A percentile compares a stretch with the other conserved stretches of the same genome.
These are phyloP conservation scores for Xanthoparmelia taractica DNA, from an alignment of 495 filamentous ascomycete species.

Conservation along the genomic window DNA sequence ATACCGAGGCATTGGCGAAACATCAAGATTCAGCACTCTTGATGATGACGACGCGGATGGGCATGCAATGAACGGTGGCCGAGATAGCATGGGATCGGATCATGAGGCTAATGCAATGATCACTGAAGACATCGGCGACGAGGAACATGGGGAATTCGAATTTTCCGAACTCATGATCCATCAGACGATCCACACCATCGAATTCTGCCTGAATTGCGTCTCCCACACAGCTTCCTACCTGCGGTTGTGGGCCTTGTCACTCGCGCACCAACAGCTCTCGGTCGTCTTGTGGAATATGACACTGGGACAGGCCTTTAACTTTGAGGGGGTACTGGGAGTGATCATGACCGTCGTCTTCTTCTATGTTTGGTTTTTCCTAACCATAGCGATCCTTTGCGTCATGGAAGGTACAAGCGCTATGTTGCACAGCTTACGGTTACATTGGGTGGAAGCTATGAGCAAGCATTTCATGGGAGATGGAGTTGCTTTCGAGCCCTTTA, in stretches of 20 bases:
- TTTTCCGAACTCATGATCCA: conserved; percentile 97
- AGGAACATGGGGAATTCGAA: conserved; percentile 90
- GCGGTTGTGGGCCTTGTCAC: conserved; percentile 93
- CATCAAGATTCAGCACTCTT: conserved; percentile 72
- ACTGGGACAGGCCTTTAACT: conserved; percentile 60
- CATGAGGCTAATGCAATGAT: conserved; percentile 89
- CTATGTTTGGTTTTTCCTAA: conserved; percentile 80
- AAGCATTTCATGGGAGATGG: conserved; percentile 98
- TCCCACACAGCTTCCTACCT: conserved; percentile 98
- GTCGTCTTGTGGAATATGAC: conserved; percentile 97
- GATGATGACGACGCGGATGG: conserved; percentile 74
- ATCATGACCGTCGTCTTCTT: conserved; percentile 74
- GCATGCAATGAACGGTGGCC: conserved; percentile 46
- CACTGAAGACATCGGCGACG: conserved; percentile 63
- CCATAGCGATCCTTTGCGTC: conserved; percentile 61
- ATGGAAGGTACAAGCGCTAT: conserved; percentile 87
- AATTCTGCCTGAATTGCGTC: conserved; percentile 98
- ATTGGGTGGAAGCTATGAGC: conserved; percentile 99
- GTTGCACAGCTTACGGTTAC: conserved; percentile 89
- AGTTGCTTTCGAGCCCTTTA: conserved; percentile 85
- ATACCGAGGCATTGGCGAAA: conserved; percentile 88
- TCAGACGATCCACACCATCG: conserved; percentile 98
- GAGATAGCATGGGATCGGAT: conserved; percentile 68
- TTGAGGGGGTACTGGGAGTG: conserved; percentile 58
- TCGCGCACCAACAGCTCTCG: conserved; percentile 96